Percentiles rank a stretch among this genome's conserved stretches.
Evolutionary conservation across 208 protist species (phyloP).

Genomic region (Porcisia deanei): DNA sequence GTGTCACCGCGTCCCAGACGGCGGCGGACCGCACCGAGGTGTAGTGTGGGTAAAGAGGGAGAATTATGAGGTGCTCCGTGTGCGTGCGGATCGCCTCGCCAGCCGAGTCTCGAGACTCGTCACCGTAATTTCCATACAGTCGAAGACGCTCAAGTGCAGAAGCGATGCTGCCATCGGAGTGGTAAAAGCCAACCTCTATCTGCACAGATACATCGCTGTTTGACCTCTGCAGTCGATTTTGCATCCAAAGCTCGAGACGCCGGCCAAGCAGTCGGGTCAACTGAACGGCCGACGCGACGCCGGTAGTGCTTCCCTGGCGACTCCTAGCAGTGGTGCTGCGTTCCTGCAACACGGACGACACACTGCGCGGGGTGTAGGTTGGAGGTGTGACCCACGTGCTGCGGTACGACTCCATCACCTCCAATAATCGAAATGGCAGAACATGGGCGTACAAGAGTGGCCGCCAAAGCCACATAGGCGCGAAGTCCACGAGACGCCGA

Average conservation of each 20-base stretch:
- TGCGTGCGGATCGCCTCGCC: conserved; percentile 19
- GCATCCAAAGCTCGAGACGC: conserved; percentile 9
- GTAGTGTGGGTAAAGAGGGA: conserved; percentile 63
- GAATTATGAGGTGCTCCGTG: conserved; percentile 40
- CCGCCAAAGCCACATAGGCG: conserved; percentile 36
- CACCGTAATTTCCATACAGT: conserved; percentile 31
- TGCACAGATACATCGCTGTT: conserved; percentile 30
- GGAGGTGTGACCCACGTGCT: conserved; percentile 6
- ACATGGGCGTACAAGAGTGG: conserved; percentile 43
- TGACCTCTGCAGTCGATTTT: not conserved
- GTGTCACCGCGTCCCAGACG: conserved; percentile 44
- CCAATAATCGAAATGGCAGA: conserved; percentile 21
- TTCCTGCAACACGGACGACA: not conserved
- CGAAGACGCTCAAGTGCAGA: conserved; percentile 34
- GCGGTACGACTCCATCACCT: conserved; percentile 5
- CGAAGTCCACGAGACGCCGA: conserved; percentile 27
- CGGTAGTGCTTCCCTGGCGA: not conserved
- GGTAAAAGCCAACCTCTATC: conserved; percentile 38
- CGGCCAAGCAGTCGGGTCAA: conserved; percentile 7
- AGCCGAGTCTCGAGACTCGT: conserved; percentile 13
- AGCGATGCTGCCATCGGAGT: conserved; percentile 24
- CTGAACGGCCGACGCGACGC: not conserved
- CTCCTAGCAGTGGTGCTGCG: too few species aligned
- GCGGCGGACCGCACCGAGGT: conserved; percentile 29
- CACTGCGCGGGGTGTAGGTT: not conserved